phyloP scores from a whole-genome alignment of 2,329 filamentous ascomycete species.

The Elsinoe arachidis region DNA sequence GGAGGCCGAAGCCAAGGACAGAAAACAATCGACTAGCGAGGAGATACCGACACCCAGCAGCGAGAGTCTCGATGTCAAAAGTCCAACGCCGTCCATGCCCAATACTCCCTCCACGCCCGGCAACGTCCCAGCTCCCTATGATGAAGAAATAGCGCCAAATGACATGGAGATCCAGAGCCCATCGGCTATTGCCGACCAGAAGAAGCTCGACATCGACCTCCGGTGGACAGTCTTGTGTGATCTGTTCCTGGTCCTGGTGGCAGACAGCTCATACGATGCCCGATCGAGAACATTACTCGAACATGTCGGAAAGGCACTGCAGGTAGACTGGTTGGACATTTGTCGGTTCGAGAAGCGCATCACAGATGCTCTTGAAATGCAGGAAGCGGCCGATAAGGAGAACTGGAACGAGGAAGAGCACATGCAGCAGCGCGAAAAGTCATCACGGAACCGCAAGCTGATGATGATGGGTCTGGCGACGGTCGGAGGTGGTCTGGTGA shows the following conservation, averaged over 20 bases:
- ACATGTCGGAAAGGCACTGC: conserved; percentile 68
- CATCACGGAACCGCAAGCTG: conserved; percentile 71
- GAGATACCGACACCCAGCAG: background rate
- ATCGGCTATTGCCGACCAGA: conserved; percentile 69
- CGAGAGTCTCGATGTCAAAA: conserved; percentile 15
- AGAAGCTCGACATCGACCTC: conserved; percentile 88
- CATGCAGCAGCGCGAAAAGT: conserved; percentile 75
- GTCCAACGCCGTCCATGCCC: conserved; percentile 21
- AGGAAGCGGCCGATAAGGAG: conserved; percentile 86
- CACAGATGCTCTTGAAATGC: conserved; percentile 90
- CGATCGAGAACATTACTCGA: conserved; percentile 80
- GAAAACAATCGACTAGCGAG: background rate
- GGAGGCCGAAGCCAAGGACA: background rate
- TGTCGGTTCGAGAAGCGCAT: conserved; percentile 95
- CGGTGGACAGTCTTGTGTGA: conserved; percentile 97
- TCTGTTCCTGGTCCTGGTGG: conserved; percentile 87
- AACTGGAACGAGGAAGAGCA: conserved; percentile 97
- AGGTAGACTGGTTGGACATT: conserved; percentile 84
- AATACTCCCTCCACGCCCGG: conserved; percentile 27
- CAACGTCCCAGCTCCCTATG: conserved; percentile 42
- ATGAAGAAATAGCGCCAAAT: conserved; percentile 57
- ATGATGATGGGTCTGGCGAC: conserved; percentile 96
- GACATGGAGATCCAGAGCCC: conserved; percentile 73
- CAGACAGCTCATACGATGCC: conserved; percentile 88
- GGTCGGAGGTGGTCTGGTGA: conserved; percentile 88